phyloP scores from a whole-genome alignment of 306 rosid genomes.

The Crataegus laevigata region DNA sequence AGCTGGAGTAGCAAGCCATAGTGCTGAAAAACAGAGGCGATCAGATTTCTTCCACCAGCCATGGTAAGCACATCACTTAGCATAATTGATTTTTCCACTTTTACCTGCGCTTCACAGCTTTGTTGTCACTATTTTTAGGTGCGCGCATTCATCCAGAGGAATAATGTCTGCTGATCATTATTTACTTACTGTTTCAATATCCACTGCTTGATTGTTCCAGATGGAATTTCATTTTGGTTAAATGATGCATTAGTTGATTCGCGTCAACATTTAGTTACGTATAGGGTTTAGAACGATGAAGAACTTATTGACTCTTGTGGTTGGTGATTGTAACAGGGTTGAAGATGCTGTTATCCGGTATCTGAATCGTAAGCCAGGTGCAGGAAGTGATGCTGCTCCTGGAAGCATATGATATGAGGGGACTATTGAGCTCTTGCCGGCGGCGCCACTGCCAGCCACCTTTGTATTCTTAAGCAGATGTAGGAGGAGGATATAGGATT shows the following conservation, averaged over 20 bases:
- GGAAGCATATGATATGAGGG: slow-evolving; percentile 61
- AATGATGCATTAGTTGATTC: no score
- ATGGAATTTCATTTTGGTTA: neutral
- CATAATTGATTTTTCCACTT: neutral
- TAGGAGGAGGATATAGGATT: slow-evolving; percentile 7
- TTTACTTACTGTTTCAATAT: neutral
- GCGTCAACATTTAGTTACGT: neutral
- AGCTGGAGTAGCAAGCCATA: slow-evolving; percentile 92
- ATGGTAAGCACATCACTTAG: slow-evolving; percentile 46
- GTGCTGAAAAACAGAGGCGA: slow-evolving; percentile 75
- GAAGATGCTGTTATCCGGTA: slow-evolving; percentile 97
- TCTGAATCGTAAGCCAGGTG: slow-evolving; percentile 78
- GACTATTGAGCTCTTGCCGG: slow-evolving; percentile 16
- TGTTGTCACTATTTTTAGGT: neutral
- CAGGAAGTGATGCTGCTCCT: slow-evolving; percentile 77
- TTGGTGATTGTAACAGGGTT: slow-evolving; percentile 53
- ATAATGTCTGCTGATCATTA: neutral
- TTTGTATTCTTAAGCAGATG: slow-evolving; percentile 1
- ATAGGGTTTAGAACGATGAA: neutral
- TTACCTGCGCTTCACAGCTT: neutral
- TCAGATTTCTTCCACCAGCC: slow-evolving; percentile 94
- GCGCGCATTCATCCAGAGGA: neutral
- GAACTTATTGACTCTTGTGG: neutral
- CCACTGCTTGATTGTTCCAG: neutral
- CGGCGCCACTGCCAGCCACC: neutral